These are phyloP conservation scores for Drosera spatulata DNA, from an alignment of 179 eudicot species.

Conservation along the genomic window DNA sequence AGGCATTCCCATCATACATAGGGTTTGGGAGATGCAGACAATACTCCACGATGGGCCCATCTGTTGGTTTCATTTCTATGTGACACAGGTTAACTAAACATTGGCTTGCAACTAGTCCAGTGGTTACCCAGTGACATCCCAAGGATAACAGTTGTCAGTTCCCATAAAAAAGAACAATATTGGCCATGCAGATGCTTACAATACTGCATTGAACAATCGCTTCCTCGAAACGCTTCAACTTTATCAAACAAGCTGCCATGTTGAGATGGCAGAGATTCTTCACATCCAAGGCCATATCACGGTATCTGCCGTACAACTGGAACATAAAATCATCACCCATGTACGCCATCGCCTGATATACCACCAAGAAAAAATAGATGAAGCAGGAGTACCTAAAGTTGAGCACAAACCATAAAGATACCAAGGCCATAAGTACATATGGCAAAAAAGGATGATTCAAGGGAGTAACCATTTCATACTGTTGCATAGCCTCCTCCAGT, in stretches of 20 bases:
- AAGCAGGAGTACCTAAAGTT: neutral
- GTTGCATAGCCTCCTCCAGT: conserved; percentile 92
- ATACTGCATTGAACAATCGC: conserved; percentile 85
- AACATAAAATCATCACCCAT: conserved; percentile 99
- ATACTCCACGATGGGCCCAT: too few relatives aligned
- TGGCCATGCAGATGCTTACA: conserved; percentile 24
- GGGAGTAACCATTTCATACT: conserved; percentile 83
- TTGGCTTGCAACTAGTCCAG: too few relatives aligned
- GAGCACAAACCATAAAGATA: too few relatives aligned
- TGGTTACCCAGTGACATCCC: too few relatives aligned
- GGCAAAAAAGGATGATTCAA: neutral
- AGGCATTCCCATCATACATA: too few relatives aligned
- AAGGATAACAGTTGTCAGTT: too few relatives aligned
- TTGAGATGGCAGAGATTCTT: conserved; percentile 97
- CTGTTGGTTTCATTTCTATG: too few relatives aligned
- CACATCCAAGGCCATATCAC: conserved; percentile 98
- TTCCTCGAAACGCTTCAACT: conserved; percentile 77
- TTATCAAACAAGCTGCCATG: conserved; percentile 87
- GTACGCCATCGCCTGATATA: conserved; percentile 82
- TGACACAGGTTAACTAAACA: too few relatives aligned
- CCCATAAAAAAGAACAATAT: too few relatives aligned
- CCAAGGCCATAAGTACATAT: too few relatives aligned
- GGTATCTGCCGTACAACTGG: conserved; percentile 89
- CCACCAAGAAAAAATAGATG: neutral
- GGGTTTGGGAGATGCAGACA: too few relatives aligned